Percentiles rank a stretch among this genome's conserved stretches.
Evolutionary conservation across 1,284 basidiomycete species (phyloP).

Genomic region (Sphaerobolus stellatus): DNA sequence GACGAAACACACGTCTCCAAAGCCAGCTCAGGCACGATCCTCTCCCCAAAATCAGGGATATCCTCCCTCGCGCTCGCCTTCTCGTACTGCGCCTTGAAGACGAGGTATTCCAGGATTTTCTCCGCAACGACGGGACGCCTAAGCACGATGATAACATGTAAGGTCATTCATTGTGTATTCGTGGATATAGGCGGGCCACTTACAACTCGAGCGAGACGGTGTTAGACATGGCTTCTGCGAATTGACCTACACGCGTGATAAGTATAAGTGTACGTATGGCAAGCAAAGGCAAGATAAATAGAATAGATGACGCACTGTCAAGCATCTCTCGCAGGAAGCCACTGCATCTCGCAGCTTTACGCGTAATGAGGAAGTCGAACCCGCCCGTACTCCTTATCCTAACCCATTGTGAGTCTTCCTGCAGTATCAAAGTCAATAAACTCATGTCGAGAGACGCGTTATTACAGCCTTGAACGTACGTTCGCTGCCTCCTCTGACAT

Average conservation of each 20-base stretch:
- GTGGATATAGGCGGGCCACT: conserved; percentile 10
- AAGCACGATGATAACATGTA: neutral
- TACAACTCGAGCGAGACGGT: conserved; percentile 51
- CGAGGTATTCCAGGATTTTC: conserved; percentile 80
- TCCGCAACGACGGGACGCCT: conserved; percentile 72
- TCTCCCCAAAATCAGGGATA: conserved; percentile 75
- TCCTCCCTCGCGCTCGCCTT: conserved; percentile 60
- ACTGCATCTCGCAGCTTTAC: conserved; percentile 55
- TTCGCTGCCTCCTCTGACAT: neutral
- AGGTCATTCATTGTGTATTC: neutral
- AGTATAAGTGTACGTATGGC: neutral
- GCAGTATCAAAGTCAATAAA: neutral
- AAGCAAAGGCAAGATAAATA: conserved; percentile 6
- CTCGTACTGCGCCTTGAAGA: conserved; percentile 73
- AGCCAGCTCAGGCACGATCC: conserved; percentile 77
- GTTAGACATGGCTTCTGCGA: conserved; percentile 50
- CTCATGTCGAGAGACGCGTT: neutral
- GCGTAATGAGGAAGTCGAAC: conserved; percentile 58
- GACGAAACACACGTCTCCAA: conserved; percentile 62
- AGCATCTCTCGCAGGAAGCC: conserved; percentile 54
- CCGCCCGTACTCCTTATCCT: conserved; percentile 61
- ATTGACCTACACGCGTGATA: conserved; percentile 48
- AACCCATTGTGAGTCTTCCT: conserved; percentile 50
- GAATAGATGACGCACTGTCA: conserved; percentile 32
- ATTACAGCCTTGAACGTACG: neutral